Evolutionary conservation across 2,329 filamentous ascomycete species (phyloP).

Genomic region (Paramyrothecium roridum): DNA sequence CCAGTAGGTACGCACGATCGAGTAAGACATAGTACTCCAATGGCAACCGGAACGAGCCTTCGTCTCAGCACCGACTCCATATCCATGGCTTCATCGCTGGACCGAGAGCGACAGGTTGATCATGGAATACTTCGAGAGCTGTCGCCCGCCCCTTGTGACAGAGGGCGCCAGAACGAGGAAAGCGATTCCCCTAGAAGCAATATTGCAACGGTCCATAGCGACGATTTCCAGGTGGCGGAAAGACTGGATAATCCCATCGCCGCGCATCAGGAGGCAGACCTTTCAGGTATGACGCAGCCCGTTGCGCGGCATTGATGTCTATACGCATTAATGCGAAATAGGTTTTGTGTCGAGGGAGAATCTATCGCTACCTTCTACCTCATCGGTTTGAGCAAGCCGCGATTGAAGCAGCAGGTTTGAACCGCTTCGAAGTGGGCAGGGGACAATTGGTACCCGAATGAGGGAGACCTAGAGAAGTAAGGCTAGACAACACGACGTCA

Average conservation of each 20-base stretch:
- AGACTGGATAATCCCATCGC: not conserved
- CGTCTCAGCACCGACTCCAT: no score
- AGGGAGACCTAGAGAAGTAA: no score
- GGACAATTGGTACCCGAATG: not conserved
- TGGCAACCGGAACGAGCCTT: no score
- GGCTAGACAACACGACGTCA: no score
- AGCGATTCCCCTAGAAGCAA: constrained; percentile 12
- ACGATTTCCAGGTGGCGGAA: constrained; percentile 24
- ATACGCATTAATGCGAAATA: no score
- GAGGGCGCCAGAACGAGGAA: not conserved
- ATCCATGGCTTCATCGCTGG: no score
- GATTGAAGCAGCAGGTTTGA: not conserved
- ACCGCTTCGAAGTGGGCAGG: no score
- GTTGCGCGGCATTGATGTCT: no score
- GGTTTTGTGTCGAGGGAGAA: no score
- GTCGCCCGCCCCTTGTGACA: not conserved
- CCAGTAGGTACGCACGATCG: no score
- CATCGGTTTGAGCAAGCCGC: not conserved
- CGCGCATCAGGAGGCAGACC: not conserved
- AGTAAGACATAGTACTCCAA: no score
- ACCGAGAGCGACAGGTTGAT: no score
- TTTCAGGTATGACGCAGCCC: not conserved
- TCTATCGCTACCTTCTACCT: not conserved
- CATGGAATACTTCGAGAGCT: not conserved
- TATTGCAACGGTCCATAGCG: constrained; percentile 31